phyloP scores from a whole-genome alignment of 2,329 filamentous ascomycete species.

The Arachnopeziza araneosa region DNA sequence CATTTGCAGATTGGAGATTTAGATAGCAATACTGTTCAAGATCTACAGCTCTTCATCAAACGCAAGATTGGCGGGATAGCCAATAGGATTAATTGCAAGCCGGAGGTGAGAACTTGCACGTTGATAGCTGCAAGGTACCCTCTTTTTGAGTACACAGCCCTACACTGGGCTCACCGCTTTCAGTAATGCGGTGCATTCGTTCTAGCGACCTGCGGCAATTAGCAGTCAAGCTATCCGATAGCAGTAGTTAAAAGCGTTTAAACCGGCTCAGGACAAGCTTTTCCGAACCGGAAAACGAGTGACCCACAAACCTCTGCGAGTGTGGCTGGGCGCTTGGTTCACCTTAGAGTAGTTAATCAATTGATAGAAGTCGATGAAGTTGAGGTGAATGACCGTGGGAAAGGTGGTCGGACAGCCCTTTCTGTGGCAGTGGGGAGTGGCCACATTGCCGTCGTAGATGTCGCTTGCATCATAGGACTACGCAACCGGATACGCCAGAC shows the following conservation, averaged over 20 bases:
- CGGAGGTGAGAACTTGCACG: constrained; percentile 17
- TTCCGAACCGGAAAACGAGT: constrained; percentile 19
- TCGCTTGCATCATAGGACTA: constrained; percentile 20
- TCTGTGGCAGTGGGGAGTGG: constrained; percentile 32
- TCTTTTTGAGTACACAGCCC: constrained; percentile 34
- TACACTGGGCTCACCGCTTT: constrained; percentile 35
- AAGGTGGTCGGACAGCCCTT: constrained; percentile 28
- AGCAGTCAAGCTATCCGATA: constrained; percentile 4
- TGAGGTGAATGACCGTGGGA: constrained; percentile 21
- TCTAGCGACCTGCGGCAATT: constrained; percentile 2
- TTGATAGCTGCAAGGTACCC: constrained; percentile 23
- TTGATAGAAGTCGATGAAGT: constrained; percentile 25
- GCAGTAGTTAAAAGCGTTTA: constrained; percentile 12
- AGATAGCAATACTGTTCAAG: constrained; percentile 17
- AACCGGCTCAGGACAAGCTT: constrained; percentile 31
- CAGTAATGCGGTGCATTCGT: neutral
- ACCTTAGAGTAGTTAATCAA: constrained; percentile 23
- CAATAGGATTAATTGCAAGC: constrained; percentile 20
- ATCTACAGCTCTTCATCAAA: constrained; percentile 23
- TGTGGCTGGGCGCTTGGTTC: constrained; percentile 27
- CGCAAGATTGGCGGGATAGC: constrained; percentile 31
- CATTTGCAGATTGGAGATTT: constrained; percentile 23
- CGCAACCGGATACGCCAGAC: constrained; percentile 15
- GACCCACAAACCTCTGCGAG: constrained; percentile 28
- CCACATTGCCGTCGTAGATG: constrained; percentile 27